A percentile compares a stretch with the other conserved stretches of the same genome.
phyloP scores from a whole-genome alignment of 192 early-diverging fungal species.

The Podila epicladia region DNA sequence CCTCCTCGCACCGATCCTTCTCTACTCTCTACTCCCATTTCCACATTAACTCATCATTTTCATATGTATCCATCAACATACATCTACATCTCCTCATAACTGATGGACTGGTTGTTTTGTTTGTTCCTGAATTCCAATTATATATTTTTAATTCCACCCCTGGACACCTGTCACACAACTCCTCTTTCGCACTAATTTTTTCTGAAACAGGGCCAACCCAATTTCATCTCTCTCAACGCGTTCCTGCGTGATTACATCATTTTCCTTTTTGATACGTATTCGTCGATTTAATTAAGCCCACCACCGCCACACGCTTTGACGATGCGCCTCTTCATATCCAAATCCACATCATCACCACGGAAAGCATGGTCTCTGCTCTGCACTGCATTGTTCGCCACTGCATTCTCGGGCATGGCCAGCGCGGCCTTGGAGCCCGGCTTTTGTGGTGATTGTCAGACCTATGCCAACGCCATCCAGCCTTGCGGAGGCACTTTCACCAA shows the following conservation, averaged over 20 bases:
- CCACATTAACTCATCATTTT: too few relatives aligned
- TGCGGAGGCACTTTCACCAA: constrained; percentile 24
- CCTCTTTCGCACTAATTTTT: not conserved
- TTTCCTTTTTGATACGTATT: not conserved
- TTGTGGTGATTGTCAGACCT: constrained; percentile 47
- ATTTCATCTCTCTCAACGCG: not conserved
- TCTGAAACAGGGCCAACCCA: constrained; percentile 4
- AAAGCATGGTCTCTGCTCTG: constrained; percentile 6
- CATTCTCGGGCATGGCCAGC: not conserved
- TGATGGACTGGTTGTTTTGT: too few relatives aligned
- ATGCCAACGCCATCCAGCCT: constrained; percentile 14
- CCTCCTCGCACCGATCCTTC: not conserved
- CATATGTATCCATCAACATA: too few relatives aligned
- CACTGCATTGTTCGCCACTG: constrained; percentile 6
- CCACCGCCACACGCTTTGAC: not conserved
- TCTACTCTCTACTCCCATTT: not conserved
- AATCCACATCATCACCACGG: not conserved
- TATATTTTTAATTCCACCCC: constrained; percentile 2
- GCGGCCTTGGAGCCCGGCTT: constrained; percentile 20
- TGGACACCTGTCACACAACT: not conserved
- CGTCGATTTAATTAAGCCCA: not conserved
- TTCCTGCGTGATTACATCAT: not conserved
- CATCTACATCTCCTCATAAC: too few relatives aligned
- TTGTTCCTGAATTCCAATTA: not conserved
- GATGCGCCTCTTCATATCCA: not conserved